A percentile compares a stretch with the other conserved stretches of the same genome.
Conservation (phyloP, 2,329 filamentous ascomycete genomes). For the Hymenoscyphus repandus region DNA sequence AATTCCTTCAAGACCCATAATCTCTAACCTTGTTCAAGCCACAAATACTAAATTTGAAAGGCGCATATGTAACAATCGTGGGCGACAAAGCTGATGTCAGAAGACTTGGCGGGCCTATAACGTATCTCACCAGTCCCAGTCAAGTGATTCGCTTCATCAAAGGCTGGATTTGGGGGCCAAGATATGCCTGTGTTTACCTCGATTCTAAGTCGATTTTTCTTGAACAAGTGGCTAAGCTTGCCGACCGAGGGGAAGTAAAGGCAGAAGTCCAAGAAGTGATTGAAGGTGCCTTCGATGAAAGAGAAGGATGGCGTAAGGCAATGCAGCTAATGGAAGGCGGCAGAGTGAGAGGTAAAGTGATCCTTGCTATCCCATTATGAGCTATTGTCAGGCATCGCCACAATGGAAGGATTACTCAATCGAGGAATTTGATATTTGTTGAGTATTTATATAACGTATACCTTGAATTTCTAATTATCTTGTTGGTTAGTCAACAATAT, state of each 20-base stretch:
- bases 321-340: conserved; percentile 17
- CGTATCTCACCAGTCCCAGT: conserved; percentile 23
- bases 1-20: background rate
- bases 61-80: conserved; percentile 29
- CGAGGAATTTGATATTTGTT: too few species aligned
- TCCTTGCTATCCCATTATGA: conserved; percentile 16
- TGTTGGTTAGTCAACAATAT: too few species aligned
- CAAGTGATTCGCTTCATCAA: conserved; percentile 25
- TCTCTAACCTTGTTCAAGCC: conserved; percentile 12
- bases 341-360: conserved; percentile 21
- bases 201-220: conserved; percentile 12
- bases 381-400: too few species aligned
- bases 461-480: too few species aligned
- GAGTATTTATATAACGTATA: too few species aligned
- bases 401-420: too few species aligned
- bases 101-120: conserved; percentile 23
- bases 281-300: conserved; percentile 21
- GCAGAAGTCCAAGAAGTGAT: conserved; percentile 20
- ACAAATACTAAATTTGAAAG: conserved; percentile 21
- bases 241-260: conserved; percentile 19
- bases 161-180: conserved; percentile 26
- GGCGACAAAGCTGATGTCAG: conserved; percentile 26
- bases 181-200: conserved; percentile 24
- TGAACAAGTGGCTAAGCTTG: conserved; percentile 16
- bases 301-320: conserved; percentile 20